Base-by-base conservation (phyloP, 257 asterid species). In the Leonotis leonurus region DNA sequence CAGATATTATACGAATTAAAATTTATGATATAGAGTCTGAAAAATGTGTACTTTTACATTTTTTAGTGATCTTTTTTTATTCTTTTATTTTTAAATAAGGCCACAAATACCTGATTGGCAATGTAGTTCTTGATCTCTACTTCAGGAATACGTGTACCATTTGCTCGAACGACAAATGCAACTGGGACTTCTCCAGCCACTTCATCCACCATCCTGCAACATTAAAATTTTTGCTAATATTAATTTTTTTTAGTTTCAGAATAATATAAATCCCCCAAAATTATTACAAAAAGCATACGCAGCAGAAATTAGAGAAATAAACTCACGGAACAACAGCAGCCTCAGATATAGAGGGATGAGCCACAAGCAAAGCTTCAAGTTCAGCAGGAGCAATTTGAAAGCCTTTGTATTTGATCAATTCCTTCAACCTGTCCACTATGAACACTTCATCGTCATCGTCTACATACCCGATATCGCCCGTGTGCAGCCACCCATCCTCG, bases 161-260 rank as follows among this genome's bases (percentile, higher is more conserved):
- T 77, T 54, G 59, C 69, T 45, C 60, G 73, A 12, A 81, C 90
- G 0, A 86, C 86, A 64, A 86, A 86, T 30, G 95, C 95, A 22
- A 86, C 83, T 1, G 95, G 95, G 49, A 86, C 81, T 81, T 86
- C 95, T 56, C 95, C 95, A 8, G 86, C 83, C 3, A 5, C 74
- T 68, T 83, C 88, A 56, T 83, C 90, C 52, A 37, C 75, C 91
- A 79, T 78, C 16, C 95, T 86, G 79, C 68, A 35, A 2, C 17
- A 12, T 2, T 41, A 41, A n/a, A n/a, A n/a, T n/a, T n/a, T n/a
- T n/a, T n/a, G n/a, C n/a, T n/a, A n/a, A n/a, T n/a, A n/a, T n/a
- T n/a, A n/a, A n/a, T n/a, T n/a, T 35, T 12, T 5, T 1, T 18
- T 18, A 2, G 14, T 20, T 45, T 22, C 20, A 18, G 4, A 17